phyloP scores from a whole-genome alignment of 805 yeast species.

The Ogataea nakhonphanomensis region DNA sequence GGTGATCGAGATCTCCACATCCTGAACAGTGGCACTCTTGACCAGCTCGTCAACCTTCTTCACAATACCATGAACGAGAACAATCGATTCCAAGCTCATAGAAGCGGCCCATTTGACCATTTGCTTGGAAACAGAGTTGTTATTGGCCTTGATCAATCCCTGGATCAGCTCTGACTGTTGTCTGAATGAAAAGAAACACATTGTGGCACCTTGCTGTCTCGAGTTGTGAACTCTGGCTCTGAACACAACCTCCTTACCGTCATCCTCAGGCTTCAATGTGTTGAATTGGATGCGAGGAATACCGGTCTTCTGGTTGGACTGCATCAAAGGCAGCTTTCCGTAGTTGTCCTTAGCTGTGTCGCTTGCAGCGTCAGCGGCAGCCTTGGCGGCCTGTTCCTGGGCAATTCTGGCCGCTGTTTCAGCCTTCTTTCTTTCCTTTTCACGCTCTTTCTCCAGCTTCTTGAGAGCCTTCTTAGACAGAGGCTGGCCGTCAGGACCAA shows the following conservation, averaged over 20 bases:
- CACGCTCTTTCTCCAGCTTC: slow-evolving; percentile 89
- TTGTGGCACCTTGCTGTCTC: slow-evolving; percentile 94
- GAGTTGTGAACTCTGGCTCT: slow-evolving; percentile 93
- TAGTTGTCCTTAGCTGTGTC: slow-evolving; percentile 87
- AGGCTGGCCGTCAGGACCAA: slow-evolving; percentile 72
- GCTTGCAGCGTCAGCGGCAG: slow-evolving; percentile 61
- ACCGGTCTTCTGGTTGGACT: slow-evolving; percentile 67
- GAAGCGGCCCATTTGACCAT: slow-evolving; percentile 95
- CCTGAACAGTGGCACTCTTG: slow-evolving; percentile 88
- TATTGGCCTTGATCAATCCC: slow-evolving; percentile 75
- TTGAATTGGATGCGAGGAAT: slow-evolving; percentile 56
- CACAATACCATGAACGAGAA: slow-evolving; percentile 82
- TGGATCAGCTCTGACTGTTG: slow-evolving; percentile 84
- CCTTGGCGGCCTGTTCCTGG: slow-evolving; percentile 78
- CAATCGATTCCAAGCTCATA: slow-evolving; percentile 85
- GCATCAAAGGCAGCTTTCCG: slow-evolving; percentile 86
- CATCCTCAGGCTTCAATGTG: slow-evolving; percentile 56
- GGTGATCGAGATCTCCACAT: slow-evolving; percentile 75
- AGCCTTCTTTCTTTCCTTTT: slow-evolving; percentile 88
- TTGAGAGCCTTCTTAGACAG: slow-evolving; percentile 91
- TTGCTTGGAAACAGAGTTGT: slow-evolving; percentile 75
- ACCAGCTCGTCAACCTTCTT: slow-evolving; percentile 81
- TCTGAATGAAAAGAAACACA: slow-evolving; percentile 86
- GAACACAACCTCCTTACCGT: slow-evolving; percentile 74
- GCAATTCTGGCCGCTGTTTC: slow-evolving; percentile 88